Evolutionary conservation across 1,284 basidiomycete genomes (phyloP).

Genomic region (Marasmius tenuissimus): DNA sequence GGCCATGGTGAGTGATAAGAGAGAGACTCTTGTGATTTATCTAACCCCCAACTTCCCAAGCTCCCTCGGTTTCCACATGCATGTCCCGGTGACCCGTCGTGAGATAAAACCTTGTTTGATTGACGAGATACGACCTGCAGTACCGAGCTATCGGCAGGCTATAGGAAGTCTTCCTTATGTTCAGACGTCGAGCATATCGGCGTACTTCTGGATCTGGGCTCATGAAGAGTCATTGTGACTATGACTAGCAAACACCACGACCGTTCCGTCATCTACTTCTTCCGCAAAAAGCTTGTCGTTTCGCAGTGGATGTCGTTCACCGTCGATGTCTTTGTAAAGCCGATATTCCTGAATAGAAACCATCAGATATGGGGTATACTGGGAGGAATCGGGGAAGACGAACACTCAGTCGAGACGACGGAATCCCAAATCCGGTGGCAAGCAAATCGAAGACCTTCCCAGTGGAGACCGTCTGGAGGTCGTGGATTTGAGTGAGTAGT

Average conservation of each 20-base stretch:
- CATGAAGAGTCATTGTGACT: background rate
- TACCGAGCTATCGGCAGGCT: too few species aligned
- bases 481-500: slow-evolving; percentile 1
- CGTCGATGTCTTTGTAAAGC: slow-evolving; percentile 5
- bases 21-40: background rate
- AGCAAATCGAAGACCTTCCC: slow-evolving; percentile 53
- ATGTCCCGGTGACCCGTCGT: background rate
- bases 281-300: slow-evolving; percentile 12
- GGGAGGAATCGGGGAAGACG: background rate
- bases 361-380: background rate
- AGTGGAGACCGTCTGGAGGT: slow-evolving; percentile 36
- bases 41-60: background rate
- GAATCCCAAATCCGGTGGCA: slow-evolving; percentile 33
- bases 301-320: slow-evolving; percentile 1
- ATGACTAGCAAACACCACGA: slow-evolving; percentile 3
- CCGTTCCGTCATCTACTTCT: slow-evolving; percentile 16
- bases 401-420: slow-evolving; percentile 16
- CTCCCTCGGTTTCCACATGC: background rate
- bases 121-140: too few species aligned
- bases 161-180: too few species aligned
- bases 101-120: background rate
- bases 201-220: background rate
- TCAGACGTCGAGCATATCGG: too few species aligned
- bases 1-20: background rate
- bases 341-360: slow-evolving; percentile 5